Evolutionary conservation across 176 grass and related monocot species (phyloP).

Genomic region (Avena insularis): DNA sequence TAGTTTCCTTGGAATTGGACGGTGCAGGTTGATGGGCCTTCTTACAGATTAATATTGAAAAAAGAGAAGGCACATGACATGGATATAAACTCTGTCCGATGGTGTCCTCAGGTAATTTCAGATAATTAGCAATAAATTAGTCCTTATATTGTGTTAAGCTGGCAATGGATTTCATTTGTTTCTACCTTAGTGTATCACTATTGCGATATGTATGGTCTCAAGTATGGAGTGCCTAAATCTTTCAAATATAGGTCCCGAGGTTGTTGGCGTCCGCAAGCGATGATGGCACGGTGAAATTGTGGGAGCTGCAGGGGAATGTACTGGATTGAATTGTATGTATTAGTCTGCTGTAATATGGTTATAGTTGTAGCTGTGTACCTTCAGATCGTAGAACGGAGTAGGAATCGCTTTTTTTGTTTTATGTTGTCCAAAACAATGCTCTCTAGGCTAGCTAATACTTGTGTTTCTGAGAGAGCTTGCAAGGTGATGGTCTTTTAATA

Average conservation of each 20-base stretch:
- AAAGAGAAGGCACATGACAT: slow-evolving; percentile 97
- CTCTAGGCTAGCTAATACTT: slow-evolving; percentile 29
- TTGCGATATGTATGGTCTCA: slow-evolving; percentile 9
- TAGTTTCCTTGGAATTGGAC: slow-evolving; percentile 4
- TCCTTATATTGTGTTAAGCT: neutral
- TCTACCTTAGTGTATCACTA: neutral
- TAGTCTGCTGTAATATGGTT: slow-evolving; percentile 32
- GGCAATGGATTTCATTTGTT: neutral
- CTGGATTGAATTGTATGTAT: slow-evolving; percentile 38
- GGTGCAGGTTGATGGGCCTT: slow-evolving; percentile 74
- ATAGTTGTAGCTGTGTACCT: slow-evolving; percentile 39
- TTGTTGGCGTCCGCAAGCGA: slow-evolving; percentile 85
- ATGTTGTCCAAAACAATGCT: slow-evolving; percentile 20
- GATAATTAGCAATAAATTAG: slow-evolving; percentile 6
- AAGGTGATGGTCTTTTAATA: neutral
- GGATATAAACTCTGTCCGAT: slow-evolving; percentile 91
- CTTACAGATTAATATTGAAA: slow-evolving; percentile 74
- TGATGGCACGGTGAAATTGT: slow-evolving; percentile 85
- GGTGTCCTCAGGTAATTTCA: slow-evolving; percentile 86
- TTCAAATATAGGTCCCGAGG: slow-evolving; percentile 61
- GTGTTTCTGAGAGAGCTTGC: slow-evolving; percentile 11
- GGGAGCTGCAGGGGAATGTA: slow-evolving; percentile 67
- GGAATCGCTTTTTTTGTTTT: slow-evolving; percentile 7
- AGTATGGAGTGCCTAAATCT: slow-evolving; percentile 15
- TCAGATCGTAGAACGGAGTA: slow-evolving; percentile 38